Conservation (phyloP, 306 rosid species). For the Lotus japonicus region DNA sequence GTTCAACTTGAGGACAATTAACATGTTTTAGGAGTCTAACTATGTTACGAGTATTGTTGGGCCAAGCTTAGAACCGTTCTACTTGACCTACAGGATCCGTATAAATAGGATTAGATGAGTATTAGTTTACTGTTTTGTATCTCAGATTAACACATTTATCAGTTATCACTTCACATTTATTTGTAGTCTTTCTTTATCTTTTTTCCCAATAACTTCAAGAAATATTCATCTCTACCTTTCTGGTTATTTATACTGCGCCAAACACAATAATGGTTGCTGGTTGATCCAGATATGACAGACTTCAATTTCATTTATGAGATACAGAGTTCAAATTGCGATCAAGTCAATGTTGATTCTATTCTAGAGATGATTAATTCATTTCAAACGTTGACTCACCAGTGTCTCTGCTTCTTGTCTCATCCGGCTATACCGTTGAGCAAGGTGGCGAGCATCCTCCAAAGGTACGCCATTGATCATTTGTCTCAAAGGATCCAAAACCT, state of each 20-base stretch:
- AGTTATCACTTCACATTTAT: background rate
- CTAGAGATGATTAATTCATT: slow-evolving; percentile 6
- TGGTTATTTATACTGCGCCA: background rate
- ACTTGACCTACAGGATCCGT: too few species aligned
- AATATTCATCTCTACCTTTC: background rate
- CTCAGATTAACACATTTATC: too few species aligned
- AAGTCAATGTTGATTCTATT: background rate
- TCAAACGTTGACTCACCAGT: slow-evolving; percentile 39
- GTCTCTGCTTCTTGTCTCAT: slow-evolving; percentile 97
- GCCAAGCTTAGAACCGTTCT: too few species aligned
- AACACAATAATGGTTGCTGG: background rate
- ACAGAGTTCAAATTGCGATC: background rate
- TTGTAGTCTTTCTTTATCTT: background rate
- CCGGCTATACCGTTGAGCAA: slow-evolving; percentile 92
- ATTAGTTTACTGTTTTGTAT: too few species aligned
- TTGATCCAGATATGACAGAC: too few species aligned
- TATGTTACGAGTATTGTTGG: too few species aligned
- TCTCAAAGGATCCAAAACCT: slow-evolving; percentile 95
- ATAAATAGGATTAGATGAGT: too few species aligned
- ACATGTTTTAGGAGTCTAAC: too few species aligned
- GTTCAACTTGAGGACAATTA: too few species aligned
- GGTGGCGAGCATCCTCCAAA: slow-evolving; percentile 99
- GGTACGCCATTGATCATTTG: slow-evolving; percentile 84
- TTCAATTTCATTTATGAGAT: background rate
- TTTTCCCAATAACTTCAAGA: background rate